phyloP scores from a whole-genome alignment of 2,329 filamentous ascomycete genomes.

The Hypoxylon sp. region DNA sequence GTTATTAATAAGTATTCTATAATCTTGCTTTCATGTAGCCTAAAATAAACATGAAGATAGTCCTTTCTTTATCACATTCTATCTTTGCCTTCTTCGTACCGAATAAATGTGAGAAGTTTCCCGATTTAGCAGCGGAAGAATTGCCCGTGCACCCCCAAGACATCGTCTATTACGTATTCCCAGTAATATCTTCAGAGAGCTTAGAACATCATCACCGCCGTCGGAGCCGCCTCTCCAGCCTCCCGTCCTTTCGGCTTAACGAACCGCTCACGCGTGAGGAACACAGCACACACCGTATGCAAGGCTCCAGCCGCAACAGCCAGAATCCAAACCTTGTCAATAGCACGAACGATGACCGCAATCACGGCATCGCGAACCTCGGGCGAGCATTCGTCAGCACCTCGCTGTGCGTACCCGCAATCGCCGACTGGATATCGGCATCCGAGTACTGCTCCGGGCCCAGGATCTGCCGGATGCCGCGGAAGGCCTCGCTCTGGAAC shows the following conservation, averaged over 20 bases:
- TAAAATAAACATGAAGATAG: neutral
- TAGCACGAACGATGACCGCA: conserved; percentile 32
- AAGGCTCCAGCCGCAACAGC: conserved; percentile 30
- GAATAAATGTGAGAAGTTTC: neutral
- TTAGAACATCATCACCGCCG: conserved; percentile 26
- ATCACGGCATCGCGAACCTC: conserved; percentile 28
- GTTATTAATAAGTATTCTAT: neutral
- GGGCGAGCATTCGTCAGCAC: conserved; percentile 32
- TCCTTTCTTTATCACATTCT: neutral
- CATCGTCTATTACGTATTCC: neutral
- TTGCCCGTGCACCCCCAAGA: neutral
- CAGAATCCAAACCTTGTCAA: conserved; percentile 33
- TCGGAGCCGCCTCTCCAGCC: neutral
- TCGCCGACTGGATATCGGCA: conserved; percentile 38
- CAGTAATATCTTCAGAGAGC: neutral
- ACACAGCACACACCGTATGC: conserved; percentile 24
- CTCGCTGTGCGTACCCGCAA: conserved; percentile 39
- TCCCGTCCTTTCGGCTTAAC: conserved; percentile 10
- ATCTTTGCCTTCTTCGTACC: neutral
- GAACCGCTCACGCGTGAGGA: conserved; percentile 28
- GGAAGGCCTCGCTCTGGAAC: conserved; percentile 38
- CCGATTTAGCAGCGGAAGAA: neutral
- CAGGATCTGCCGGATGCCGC: conserved; percentile 18
- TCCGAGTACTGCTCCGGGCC: conserved; percentile 27
- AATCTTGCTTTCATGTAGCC: neutral